phyloP scores from a whole-genome alignment of 371 early-diverging fungal genomes.

The Mucor lusitanicus region DNA sequence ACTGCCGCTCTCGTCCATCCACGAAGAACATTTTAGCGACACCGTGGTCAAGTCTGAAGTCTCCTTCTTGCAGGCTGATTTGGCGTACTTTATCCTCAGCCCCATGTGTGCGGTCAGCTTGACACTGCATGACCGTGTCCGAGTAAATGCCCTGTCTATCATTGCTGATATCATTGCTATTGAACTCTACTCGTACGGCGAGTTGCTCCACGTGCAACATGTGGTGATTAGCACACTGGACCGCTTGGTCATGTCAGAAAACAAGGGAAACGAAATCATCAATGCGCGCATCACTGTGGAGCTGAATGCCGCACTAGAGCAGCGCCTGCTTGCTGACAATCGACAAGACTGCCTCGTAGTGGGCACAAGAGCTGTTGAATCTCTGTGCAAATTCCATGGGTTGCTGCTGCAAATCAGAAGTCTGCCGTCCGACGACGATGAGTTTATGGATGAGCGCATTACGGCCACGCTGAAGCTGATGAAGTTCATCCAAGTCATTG shows the following conservation, averaged over 20 bases:
- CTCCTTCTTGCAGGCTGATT: constrained; percentile 42
- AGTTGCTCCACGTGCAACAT: constrained; percentile 57
- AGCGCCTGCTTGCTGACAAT: constrained; percentile 24
- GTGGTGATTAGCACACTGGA: constrained; percentile 66
- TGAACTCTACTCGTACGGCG: constrained; percentile 55
- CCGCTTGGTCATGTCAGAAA: constrained; percentile 59
- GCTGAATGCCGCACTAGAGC: constrained; percentile 31
- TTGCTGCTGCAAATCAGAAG: constrained; percentile 60
- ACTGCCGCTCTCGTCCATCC: constrained; percentile 1
- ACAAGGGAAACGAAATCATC: constrained; percentile 53
- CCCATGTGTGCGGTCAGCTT: constrained; percentile 63
- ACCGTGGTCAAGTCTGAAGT: constrained; percentile 1
- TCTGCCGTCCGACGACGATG: constrained; percentile 56
- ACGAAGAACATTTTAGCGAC: constrained; percentile 15
- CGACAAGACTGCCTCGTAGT: constrained; percentile 22
- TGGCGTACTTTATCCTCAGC: constrained; percentile 62
- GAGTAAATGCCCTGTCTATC: constrained; percentile 54
- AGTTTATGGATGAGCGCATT: constrained; percentile 70
- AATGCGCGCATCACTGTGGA: constrained; percentile 39
- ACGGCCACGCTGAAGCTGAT: constrained; percentile 65
- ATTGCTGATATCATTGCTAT: constrained; percentile 68
- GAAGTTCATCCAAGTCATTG: constrained; percentile 63
- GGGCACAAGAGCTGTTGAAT: constrained; percentile 49
- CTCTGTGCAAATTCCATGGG: constrained; percentile 57
- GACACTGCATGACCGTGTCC: constrained; percentile 61